Conservation (phyloP, 768 basidiomycete genomes). For the Collybiopsis luxurians region DNA sequence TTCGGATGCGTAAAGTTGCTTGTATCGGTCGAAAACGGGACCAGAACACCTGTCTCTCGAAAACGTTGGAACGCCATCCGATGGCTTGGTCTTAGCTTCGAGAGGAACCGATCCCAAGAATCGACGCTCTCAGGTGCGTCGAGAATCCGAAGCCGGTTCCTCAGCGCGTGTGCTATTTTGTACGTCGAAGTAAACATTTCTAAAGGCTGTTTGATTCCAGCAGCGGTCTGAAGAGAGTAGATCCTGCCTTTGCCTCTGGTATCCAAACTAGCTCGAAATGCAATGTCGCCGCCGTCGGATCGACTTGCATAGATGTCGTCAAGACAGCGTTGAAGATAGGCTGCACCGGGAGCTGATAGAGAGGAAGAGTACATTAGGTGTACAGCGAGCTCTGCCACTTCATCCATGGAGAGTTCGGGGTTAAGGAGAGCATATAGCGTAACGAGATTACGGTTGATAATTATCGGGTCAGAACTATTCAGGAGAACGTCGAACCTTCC, state of each 20-base stretch:
- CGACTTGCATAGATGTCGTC: constrained; percentile 33
- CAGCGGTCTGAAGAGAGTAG: constrained; percentile 33
- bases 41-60: constrained; percentile 37
- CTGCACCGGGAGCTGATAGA: constrained; percentile 30
- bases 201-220: constrained; percentile 32
- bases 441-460: constrained; percentile 38
- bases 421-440: constrained; percentile 35
- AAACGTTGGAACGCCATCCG: constrained; percentile 32
- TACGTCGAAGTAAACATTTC: constrained; percentile 36
- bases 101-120: constrained; percentile 37
- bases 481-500: constrained; percentile 38
- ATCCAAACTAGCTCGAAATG: constrained; percentile 30
- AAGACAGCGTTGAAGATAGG: constrained; percentile 33
- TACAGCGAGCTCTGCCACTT: constrained; percentile 37
- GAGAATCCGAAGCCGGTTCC: constrained; percentile 27
- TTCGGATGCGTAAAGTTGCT: constrained; percentile 35
- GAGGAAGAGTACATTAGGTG: constrained; percentile 43
- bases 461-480: constrained; percentile 34
- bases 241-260: constrained; percentile 34
- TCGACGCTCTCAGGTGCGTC: constrained; percentile 36
- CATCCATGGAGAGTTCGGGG: constrained; percentile 36
- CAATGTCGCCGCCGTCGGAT: constrained; percentile 28
- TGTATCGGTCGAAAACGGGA: constrained; percentile 34
- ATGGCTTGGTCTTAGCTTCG: constrained; percentile 38
- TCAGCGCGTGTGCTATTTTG: constrained; percentile 24